These are phyloP conservation scores for Verticillium dahliae DNA, from an alignment of 2,329 filamentous ascomycete species.

Conservation along the genomic window DNA sequence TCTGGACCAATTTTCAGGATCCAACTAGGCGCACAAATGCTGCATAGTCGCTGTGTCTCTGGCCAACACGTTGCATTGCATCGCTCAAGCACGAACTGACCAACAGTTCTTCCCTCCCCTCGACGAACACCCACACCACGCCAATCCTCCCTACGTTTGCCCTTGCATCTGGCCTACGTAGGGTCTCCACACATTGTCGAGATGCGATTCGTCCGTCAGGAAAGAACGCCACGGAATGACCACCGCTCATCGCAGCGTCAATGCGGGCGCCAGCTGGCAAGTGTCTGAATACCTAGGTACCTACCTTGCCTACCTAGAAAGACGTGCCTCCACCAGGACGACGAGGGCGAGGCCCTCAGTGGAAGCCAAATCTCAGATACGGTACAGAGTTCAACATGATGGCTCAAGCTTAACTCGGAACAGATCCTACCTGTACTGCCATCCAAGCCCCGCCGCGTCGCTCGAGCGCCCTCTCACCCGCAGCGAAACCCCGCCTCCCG, in stretches of 20 bases:
- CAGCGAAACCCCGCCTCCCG: not conserved
- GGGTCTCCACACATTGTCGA: not conserved
- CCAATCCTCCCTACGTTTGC: not conserved
- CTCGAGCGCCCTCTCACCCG: no score
- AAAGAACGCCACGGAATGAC: not conserved
- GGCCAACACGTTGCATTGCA: not conserved
- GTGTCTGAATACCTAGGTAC: not conserved
- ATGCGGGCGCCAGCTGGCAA: not conserved
- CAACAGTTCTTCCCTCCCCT: not conserved
- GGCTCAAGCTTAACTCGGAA: no score
- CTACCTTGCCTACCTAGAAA: not conserved
- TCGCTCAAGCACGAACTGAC: not conserved
- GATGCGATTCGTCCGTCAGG: not conserved
- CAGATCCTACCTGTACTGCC: no score
- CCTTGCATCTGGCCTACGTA: no score
- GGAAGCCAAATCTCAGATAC: not conserved
- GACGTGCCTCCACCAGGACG: no score
- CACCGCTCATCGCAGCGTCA: not conserved
- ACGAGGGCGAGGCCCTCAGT: no score
- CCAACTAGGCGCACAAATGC: not conserved
- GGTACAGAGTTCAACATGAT: no score
- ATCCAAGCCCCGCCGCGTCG: no score
- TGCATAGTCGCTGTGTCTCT: not conserved
- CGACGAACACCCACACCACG: not conserved
- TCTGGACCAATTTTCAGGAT: not conserved